Conservation (phyloP, 176 grass and related monocot species). For the Avena atlantica region DNA sequence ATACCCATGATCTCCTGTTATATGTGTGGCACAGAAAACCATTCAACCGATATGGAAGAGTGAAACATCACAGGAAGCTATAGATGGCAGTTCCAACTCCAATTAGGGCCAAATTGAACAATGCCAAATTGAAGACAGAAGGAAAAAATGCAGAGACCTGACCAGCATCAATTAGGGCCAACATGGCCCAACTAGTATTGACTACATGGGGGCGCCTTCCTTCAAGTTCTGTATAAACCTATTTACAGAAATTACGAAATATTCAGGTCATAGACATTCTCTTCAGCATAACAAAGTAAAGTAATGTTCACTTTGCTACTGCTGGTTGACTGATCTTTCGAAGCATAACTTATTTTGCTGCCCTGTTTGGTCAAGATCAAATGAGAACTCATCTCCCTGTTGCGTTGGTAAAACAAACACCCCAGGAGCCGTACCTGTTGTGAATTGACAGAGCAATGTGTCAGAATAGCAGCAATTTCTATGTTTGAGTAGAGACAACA, state of each 20-base stretch:
- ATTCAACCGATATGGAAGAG: not conserved
- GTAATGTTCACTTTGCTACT: not conserved
- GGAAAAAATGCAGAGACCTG: slow-evolving; percentile 51
- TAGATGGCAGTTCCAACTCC: not conserved
- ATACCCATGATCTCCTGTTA: slow-evolving; percentile 82
- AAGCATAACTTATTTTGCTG: not conserved
- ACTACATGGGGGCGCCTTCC: slow-evolving; percentile 73
- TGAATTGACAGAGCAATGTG: slow-evolving; percentile 29
- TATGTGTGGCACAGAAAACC: not conserved
- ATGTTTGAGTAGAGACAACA: not conserved
- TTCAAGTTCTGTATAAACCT: slow-evolving; percentile 93
- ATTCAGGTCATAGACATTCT: not conserved
- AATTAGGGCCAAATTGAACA: too few relatives aligned
- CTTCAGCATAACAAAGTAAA: not conserved
- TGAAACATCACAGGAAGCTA: too few relatives aligned
- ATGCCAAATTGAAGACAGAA: not conserved
- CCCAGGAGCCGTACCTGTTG: slow-evolving; percentile 85
- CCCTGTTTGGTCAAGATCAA: too few relatives aligned
- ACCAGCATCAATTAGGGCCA: slow-evolving; percentile 79
- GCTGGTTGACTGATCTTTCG: not conserved
- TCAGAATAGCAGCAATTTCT: not conserved
- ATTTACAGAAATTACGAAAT: slow-evolving; percentile 31
- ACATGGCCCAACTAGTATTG: slow-evolving; percentile 84
- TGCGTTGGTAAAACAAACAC: slow-evolving; percentile 88
- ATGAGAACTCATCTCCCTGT: too few relatives aligned